Base-by-base conservation (phyloP, 306 rosid species). In the Prunus armeniaca region DNA sequence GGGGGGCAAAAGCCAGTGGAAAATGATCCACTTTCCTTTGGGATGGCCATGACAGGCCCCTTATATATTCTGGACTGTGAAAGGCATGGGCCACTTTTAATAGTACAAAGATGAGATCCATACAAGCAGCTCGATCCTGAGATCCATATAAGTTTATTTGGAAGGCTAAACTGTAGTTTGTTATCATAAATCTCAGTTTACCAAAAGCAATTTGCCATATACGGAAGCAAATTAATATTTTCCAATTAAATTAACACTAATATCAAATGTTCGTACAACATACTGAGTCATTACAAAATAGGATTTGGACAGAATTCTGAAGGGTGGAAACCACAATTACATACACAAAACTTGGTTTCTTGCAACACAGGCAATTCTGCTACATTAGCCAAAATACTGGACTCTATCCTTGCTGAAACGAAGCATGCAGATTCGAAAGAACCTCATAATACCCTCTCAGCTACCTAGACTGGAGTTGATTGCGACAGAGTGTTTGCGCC, bases 261-360 rank as follows among this genome's bases (percentile, higher is more conserved):
- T 70, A 18, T 46, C n/a, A 67, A 60, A 28, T 60, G 43, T 30
- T 17, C 52, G 52, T 69, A 24, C 51, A 60, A 24, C 9, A 38
- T 14, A 20, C 63, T n/a, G 61, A 38, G 12, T 47, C 51, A 61
- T 49, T 54, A 71, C 56, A 62, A 55, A 11, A 14, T 20, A 24
- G 43, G 77, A 47, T 30, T 27, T 32, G 19, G 75, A 52, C 60
- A 34, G 19, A 78, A 71, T 71, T 32, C 47, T 38, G 27, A 71
- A 51, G 52, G 52, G 25, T 34, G 49, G 45, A 52, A 30, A 43
- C 52, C 56, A 60, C 6, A 14, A 25, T 46, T 19, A 22, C 67
- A 30, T 78, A 19, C 64, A 76, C 47, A 56, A 65, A 75, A 46
- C 25, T 47, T 27, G 56, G 71, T 76, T 49, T 71, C 77, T 56